phyloP scores from a whole-genome alignment of 148 eudicot genomes.

The Tetragonia tetragonoides region DNA sequence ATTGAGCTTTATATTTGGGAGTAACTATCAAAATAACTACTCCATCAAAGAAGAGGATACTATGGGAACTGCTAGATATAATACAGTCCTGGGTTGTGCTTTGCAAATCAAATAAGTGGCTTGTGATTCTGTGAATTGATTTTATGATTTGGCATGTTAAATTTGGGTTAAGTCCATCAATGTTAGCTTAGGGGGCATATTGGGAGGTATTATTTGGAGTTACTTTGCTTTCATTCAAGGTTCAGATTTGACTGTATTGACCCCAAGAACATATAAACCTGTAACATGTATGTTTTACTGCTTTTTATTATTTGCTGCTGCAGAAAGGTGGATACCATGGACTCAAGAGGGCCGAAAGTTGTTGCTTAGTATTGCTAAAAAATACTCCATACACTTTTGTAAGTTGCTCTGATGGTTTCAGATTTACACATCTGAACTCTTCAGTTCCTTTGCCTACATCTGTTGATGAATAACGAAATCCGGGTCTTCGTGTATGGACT shows the following conservation, averaged over 20 bases:
- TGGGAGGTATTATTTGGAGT: not conserved
- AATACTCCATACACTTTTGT: slow-evolving; percentile 81
- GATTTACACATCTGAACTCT: not conserved
- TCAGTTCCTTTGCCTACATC: not conserved
- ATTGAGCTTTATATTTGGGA: not conserved
- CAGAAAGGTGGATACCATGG: slow-evolving; percentile 31
- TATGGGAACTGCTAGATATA: not conserved
- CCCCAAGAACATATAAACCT: not conserved
- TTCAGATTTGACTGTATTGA: not conserved
- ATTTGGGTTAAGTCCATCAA: not conserved
- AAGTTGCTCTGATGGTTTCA: slow-evolving; percentile 28
- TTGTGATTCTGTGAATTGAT: not conserved
- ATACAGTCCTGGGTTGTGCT: not conserved
- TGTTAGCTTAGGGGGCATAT: not conserved
- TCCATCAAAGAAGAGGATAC: not conserved
- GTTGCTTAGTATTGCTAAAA: slow-evolving; percentile 72
- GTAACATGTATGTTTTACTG: slow-evolving; percentile 3
- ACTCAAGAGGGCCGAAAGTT: slow-evolving; percentile 35
- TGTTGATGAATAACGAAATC: not conserved
- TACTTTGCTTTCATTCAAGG: not conserved
- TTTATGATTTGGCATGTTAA: too few species aligned
- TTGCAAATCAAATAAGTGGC: not conserved
- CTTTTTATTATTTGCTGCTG: slow-evolving; percentile 16
- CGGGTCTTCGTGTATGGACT: not conserved
- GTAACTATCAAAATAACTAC: too few species aligned